A percentile compares a stretch with the other conserved stretches of the same genome.
These are phyloP conservation scores for Macrophomina phaseolina DNA, from an alignment of 2,329 filamentous ascomycete species.

Conservation along the genomic window DNA sequence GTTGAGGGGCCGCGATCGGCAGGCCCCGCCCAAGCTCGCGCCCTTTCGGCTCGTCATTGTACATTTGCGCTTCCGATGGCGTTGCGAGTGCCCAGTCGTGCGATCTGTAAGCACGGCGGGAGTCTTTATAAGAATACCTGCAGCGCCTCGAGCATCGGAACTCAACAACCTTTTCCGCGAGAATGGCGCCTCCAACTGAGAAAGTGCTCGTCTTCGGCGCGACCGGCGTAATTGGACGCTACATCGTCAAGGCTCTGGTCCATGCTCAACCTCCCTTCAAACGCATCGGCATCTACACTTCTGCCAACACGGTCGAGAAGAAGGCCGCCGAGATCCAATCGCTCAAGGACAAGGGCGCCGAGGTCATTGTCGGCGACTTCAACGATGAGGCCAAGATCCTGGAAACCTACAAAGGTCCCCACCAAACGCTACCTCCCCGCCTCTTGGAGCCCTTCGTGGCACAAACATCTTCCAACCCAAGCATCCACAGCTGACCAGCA, in stretches of 20 bases:
- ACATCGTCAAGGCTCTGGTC: conserved; percentile 59
- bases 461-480: too few relatives aligned
- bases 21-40: not conserved
- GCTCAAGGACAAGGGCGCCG: conserved; percentile 55
- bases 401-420: conserved; percentile 59
- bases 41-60: not conserved
- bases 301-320: conserved; percentile 54
- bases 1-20: conserved; percentile 10
- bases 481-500: not conserved
- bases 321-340: conserved; percentile 58
- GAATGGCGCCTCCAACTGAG: conserved; percentile 31
- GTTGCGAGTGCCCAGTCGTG: conserved; percentile 7
- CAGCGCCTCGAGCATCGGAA: not conserved
- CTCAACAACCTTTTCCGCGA: not conserved
- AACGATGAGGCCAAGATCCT: conserved; percentile 58
- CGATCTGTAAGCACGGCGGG: conserved; percentile 9
- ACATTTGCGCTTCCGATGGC: not conserved
- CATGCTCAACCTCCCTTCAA: conserved; percentile 51
- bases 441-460: too few relatives aligned
- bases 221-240: conserved; percentile 59
- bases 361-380: conserved; percentile 63
- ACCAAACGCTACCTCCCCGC: not conserved
- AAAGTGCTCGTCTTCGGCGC: conserved; percentile 61
- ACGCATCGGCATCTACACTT: conserved; percentile 63
- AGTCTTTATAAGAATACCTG: not conserved